Evolutionary conservation across 768 basidiomycete species (phyloP), one percentile per base, ranked within the genome.

Genomic region (Austroboletus eburneus): DNA sequence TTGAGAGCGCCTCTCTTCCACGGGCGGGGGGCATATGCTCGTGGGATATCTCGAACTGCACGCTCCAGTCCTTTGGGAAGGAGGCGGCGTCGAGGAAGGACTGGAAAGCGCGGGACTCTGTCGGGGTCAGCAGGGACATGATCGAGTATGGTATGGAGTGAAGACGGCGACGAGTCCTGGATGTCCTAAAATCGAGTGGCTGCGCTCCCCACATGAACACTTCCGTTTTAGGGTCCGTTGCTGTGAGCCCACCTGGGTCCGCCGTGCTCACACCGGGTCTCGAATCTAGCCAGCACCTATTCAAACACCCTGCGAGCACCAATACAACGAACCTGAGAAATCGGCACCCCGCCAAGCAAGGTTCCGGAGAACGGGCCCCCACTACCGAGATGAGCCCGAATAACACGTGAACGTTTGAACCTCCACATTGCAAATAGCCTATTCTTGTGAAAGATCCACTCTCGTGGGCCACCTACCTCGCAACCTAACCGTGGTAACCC

Each of bases 41-140:
- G 38, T 72, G 69, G 21, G 49, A 69, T 49, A 49, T 61, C 46
- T 55, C 62, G 22, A 52, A 68, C 50, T 57, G 69, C 50, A 71
- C 59, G 41, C 66, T 66, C 79, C 79, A 82, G 62, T 80, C 79
- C 22, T 70, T 57, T 1, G 75, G 59, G 25, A 67, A 64, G 29
- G 64, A 57, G 16, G 63, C 48, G n/a, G 71, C 58, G 53, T 83
- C 79, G 48, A 87, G 75, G 59, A 87, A 87, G 22, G 80, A 74
- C 68, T 85, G 80, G 63, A 87, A 79, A 23, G 78, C 80, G 63
- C 78, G 72, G 4, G 79, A 76, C 69, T 88, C 85, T 16, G 80
- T 68, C 20, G 80, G 78, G 2, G 82, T 79, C 58, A 88, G 73
- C 44, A 87, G 70, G 23, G 83, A 74, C 81, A 81, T 82, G n/a